Evolutionary conservation across 1,284 basidiomycete genomes (phyloP), one percentile per base, ranked within the genome.

Genomic region (Boletus subluridellus): DNA sequence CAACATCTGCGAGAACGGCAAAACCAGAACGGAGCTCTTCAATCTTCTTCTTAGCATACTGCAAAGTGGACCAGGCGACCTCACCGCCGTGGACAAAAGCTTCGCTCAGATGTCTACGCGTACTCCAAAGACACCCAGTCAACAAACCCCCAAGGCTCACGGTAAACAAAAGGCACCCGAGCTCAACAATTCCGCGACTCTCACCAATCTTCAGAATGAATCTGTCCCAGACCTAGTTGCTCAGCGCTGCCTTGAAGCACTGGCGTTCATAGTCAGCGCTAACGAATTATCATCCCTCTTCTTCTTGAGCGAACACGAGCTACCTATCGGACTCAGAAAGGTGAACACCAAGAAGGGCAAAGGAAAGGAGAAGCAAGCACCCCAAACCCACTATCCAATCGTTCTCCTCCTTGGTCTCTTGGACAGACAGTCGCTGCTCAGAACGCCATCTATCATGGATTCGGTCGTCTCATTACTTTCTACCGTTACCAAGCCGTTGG

Each of bases 1-100:
- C 63, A 96, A 99, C 71, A 80, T 99, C 5, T 98, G 95, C 74
- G 95, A 99, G 77, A 99, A 99, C 72, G 80, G 86, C 3, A 94
- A 91, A 71, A 96, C 95, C 2, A 85, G 96, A 24, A 86, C 85
- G 4, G 97, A 99, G 66, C 81, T 99, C 32, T 91, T 99, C 78
- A 95, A 94, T 69, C 82, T 98, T 32, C 82, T 99, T 21, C 81
- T 99, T 12, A 90, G 86, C 62, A 94, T 99, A 60, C 79, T 99
- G 5, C 94, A 98, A 73, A 97, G 98, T 66, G 96, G 96, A 17
- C 92, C 94, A 1, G 93, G 91, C 14, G 97, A 98, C 72, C 81
- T 96, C 11, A 87, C 89, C 5, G 86, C 92, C 1, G 94, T 98
- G 21, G 97, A 99, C 76, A 90, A 89, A 70, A 95, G 93, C 69